Conservation (phyloP, 257 asterid genomes). For the Solanum lycopersicoides region DNA sequence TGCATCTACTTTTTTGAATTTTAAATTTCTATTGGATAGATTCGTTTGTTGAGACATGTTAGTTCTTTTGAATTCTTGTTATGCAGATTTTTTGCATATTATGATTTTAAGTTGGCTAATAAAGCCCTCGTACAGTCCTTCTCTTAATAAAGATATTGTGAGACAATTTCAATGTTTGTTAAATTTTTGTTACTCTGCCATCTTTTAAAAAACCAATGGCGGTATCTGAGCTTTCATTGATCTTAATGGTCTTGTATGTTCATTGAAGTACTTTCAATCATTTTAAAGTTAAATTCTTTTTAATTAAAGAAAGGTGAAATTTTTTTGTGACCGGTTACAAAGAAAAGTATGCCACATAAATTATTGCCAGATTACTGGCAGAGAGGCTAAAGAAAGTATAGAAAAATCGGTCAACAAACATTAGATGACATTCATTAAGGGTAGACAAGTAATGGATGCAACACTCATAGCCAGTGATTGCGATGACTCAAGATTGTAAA, state of each 20-base stretch:
- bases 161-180: not conserved
- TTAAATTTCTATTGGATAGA: not conserved
- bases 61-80: not conserved
- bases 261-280: not conserved
- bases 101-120: not conserved
- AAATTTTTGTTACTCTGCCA: not conserved
- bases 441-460: not conserved
- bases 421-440: not conserved
- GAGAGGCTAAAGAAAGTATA: not conserved
- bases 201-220: not conserved
- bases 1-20: not conserved
- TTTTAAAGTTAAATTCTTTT: not conserved
- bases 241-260: not conserved
- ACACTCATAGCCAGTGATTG: not conserved
- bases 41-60: not conserved
- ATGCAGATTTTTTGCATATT: not conserved
- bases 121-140: not conserved
- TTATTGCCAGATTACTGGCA: not conserved
- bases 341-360: not conserved
- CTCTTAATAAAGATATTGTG: not conserved
- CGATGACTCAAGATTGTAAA: not conserved
- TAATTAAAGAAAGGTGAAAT: not conserved
- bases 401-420: not conserved
- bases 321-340: not conserved
- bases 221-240: not conserved